These are phyloP conservation scores for Plectranthus barbatus DNA, from an alignment of 257 asterid genomes.

Conservation along the genomic window DNA sequence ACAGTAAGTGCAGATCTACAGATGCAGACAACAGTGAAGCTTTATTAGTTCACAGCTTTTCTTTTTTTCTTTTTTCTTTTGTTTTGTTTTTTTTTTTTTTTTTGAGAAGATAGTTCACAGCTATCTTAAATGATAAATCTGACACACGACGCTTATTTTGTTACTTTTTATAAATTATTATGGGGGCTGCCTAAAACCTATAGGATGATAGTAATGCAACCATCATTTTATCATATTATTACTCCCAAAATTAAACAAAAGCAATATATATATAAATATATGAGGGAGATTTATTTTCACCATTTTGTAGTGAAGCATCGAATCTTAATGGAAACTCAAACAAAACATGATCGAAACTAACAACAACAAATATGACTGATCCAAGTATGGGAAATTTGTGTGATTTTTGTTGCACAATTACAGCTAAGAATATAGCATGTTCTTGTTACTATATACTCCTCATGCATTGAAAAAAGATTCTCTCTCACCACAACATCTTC, in stretches of 20 bases:
- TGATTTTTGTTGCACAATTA: conserved; percentile 5
- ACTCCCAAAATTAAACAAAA: no score
- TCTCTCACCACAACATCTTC: neutral
- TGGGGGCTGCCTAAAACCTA: neutral
- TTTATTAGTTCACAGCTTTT: conserved; percentile 18
- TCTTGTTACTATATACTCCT: neutral
- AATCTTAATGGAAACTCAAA: no score
- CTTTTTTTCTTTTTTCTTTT: no score
- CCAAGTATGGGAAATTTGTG: conserved; percentile 16
- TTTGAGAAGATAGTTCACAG: no score
- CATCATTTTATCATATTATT: no score
- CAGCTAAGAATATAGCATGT: conserved; percentile 3
- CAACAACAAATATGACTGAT: conserved; percentile 18
- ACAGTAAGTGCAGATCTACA: conserved; percentile 1
- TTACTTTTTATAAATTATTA: neutral
- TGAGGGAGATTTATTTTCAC: no score
- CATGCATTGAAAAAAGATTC: neutral
- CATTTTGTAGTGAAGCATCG: no score
- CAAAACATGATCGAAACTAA: conserved; percentile 15
- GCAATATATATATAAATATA: no score
- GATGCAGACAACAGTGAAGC: conserved; percentile 17
- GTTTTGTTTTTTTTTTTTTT: no score
- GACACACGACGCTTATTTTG: neutral
- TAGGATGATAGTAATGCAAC: conserved; percentile 5
- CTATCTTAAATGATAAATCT: conserved; percentile 12